phyloP scores from a whole-genome alignment of 208 protist genomes.

The Leishmania gerbilli region DNA sequence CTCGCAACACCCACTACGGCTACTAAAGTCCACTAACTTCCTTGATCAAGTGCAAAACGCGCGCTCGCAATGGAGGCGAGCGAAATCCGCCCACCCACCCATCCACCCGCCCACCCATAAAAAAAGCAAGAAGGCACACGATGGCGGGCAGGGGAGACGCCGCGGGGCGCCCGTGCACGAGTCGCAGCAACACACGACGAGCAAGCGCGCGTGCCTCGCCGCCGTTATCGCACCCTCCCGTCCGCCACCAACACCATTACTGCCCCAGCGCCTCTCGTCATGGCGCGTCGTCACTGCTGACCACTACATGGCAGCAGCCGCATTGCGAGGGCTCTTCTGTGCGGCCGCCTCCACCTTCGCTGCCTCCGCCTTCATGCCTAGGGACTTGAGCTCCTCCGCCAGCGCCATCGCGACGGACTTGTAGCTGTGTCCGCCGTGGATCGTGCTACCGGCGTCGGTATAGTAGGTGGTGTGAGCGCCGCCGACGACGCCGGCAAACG shows the following conservation, averaged over 20 bases:
- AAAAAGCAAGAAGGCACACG: not conserved
- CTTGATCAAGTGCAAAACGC: not conserved
- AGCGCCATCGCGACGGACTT: constrained; percentile 72
- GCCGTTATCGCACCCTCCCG: not conserved
- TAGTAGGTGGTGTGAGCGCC: constrained; percentile 67
- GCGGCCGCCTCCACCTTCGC: constrained; percentile 63
- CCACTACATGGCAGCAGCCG: constrained; percentile 44
- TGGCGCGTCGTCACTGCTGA: no score
- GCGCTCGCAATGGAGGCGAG: not conserved
- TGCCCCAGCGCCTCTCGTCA: not conserved
- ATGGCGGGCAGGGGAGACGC: not conserved
- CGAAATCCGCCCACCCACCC: not conserved
- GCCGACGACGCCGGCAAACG: constrained; percentile 71
- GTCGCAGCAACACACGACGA: not conserved
- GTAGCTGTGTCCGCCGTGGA: constrained; percentile 78
- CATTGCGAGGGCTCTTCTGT: constrained; percentile 58
- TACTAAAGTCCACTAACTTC: constrained; percentile 12
- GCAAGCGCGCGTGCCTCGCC: not conserved
- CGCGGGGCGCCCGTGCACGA: not conserved
- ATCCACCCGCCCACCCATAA: no score
- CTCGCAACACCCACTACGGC: not conserved
- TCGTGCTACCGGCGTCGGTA: constrained; percentile 52
- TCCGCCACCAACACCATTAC: not conserved
- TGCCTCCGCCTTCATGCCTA: constrained; percentile 75
- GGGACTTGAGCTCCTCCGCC: constrained; percentile 58